Evolutionary conservation across 495 filamentous ascomycete genomes (phyloP).

Genomic region (Hyaloscypha finlandica): DNA sequence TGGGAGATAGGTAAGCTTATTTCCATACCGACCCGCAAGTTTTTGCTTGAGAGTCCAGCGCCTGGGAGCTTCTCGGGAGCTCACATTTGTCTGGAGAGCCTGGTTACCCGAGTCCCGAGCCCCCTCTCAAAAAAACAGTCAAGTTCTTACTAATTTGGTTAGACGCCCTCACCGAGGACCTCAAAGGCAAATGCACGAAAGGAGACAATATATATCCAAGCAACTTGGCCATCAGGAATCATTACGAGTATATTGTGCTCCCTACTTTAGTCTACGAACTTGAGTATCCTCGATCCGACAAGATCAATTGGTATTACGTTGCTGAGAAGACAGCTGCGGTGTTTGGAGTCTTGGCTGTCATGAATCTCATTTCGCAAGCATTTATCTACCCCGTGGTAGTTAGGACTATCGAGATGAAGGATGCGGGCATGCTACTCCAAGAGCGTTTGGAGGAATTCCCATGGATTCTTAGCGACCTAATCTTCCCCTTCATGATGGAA

Average conservation of each 20-base stretch:
- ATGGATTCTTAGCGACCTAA: conserved; percentile 66
- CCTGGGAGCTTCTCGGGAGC: no score
- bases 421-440: conserved; percentile 56
- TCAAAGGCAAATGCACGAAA: conserved; percentile 56
- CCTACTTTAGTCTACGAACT: conserved; percentile 78
- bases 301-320: conserved; percentile 71
- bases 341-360: conserved; percentile 68
- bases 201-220: conserved; percentile 55
- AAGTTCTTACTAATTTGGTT: no score
- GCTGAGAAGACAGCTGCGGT: conserved; percentile 67
- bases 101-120: no score
- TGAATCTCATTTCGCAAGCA: conserved; percentile 58
- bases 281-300: conserved; percentile 69
- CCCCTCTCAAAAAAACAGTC: no score
- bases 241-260: conserved; percentile 69
- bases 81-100: no score
- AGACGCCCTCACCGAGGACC: conserved; percentile 60
- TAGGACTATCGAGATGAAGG: conserved; percentile 63
- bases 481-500: conserved; percentile 77
- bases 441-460: conserved; percentile 66
- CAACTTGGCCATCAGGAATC: conserved; percentile 67
- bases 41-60: no score
- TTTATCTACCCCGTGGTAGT: conserved; percentile 61
- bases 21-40: no score
- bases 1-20: conserved; percentile 48